A percentile compares a stretch with the other conserved stretches of the same genome.
These are phyloP conservation scores for Venturia effusa DNA, from an alignment of 2,329 filamentous ascomycete genomes.

Conservation along the genomic window DNA sequence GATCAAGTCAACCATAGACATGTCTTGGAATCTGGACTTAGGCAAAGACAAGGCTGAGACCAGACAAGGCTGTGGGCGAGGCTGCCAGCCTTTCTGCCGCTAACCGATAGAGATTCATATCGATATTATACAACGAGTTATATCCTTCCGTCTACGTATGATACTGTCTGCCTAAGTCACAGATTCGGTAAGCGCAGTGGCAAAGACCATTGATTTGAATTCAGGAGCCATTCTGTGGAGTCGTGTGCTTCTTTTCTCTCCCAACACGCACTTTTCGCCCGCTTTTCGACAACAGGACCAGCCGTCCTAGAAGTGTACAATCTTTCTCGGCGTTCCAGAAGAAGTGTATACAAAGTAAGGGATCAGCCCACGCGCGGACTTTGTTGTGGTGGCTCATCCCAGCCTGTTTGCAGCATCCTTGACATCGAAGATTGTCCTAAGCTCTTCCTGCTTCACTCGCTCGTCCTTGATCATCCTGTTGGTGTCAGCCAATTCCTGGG, in stretches of 20 bases:
- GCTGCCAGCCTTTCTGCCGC: conserved; percentile 1
- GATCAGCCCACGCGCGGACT: neutral
- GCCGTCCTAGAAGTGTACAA: neutral
- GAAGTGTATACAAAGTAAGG: neutral
- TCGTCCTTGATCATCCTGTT: conserved; percentile 83
- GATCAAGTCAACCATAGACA: no score
- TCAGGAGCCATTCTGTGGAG: neutral
- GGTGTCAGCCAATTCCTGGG: neutral
- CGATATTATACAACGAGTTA: neutral
- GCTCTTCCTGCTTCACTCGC: conserved; percentile 49
- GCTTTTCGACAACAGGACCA: neutral
- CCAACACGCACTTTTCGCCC: neutral
- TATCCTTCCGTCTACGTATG: neutral
- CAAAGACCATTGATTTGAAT: neutral
- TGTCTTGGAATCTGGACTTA: neutral
- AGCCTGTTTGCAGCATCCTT: conserved; percentile 64
- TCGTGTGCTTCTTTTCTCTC: neutral
- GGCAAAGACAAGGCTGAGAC: conserved; percentile 1
- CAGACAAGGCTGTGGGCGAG: conserved; percentile 2
- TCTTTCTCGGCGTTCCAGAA: neutral
- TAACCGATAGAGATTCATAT: neutral
- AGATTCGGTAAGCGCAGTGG: neutral
- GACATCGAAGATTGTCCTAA: conserved; percentile 64
- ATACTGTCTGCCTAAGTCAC: neutral
- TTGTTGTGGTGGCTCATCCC: conserved; percentile 44